Evolutionary conservation across 371 early-diverging fungal genomes (phyloP).

Genomic region (Batrachochytrium dendrobatidis): DNA sequence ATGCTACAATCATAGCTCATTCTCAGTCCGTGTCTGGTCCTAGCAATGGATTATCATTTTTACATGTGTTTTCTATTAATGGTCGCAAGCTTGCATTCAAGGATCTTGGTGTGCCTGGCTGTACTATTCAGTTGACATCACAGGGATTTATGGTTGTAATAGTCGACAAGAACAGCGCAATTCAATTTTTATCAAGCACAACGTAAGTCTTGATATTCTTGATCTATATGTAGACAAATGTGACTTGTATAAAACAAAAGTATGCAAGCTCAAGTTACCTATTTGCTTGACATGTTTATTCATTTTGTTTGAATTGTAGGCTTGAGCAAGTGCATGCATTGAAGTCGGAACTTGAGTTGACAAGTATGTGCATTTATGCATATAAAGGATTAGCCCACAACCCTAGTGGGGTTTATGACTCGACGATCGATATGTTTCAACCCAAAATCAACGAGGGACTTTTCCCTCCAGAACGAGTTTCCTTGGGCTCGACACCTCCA

Average conservation of each 20-base stretch:
- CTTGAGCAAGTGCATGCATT: background rate
- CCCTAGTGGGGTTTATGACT: no score
- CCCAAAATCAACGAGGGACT: no score
- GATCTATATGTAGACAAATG: no score
- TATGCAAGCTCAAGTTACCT: no score
- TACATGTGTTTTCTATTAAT: background rate
- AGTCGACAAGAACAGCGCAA: background rate
- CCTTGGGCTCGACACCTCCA: no score
- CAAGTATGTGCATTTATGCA: no score
- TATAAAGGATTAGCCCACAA: no score
- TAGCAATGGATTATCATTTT: background rate
- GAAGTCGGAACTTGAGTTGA: background rate
- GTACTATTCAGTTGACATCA: background rate
- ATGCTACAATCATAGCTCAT: background rate
- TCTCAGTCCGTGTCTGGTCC: background rate
- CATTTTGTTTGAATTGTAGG: conserved; percentile 1
- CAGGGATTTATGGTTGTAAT: background rate
- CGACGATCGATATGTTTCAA: no score
- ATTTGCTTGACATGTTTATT: background rate
- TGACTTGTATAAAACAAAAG: no score
- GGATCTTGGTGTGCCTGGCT: background rate
- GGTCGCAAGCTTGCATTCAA: background rate
- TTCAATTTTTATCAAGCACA: background rate
- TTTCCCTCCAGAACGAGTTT: no score
- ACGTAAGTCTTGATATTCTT: no score